Evolutionary conservation across 805 yeast species (phyloP), one percentile per base, ranked within the genome.

Genomic region (Candida tammaniensis): DNA sequence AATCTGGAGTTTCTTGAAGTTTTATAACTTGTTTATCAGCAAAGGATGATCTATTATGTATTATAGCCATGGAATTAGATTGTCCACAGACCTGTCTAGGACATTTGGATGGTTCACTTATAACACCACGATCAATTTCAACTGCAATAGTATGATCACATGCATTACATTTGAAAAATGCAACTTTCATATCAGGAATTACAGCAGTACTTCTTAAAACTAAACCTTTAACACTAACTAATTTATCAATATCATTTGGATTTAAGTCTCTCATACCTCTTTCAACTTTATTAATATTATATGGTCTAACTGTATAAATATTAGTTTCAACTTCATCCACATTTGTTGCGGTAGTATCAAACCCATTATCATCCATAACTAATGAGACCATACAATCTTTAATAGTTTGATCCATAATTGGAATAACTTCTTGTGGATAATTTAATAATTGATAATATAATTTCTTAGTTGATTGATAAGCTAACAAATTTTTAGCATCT

Each of bases 131-230:
- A 59, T 91, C 98, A 48, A 91, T 87, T 54, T 87, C 96, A 12
- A 89, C 95, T 0, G 84, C 85, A 28, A 82, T 76, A 0, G 96
- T 85, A 60, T 93, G 98, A 46, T 85, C 91, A 64, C 98, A 93
- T 14, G 93, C 95, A 40, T 79, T 83, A 64, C 98, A 93, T 62
- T 81, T 85, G 76, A 93, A 93, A 52, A 91, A 91, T 0, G 98
- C 97, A 30, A 84, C 87, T 55, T 88, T 89, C 98, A 93, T 93
- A 57, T 93, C 98, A 9, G 98, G 98, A 32, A 93, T 86, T 23
- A 93, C 79, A 9, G 97, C 78, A 6, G 96, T 86, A 5, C 95
- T 72, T 49, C 98, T 74, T 33, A 93, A 67, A 0, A 88, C 94
- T 27, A 93, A 70, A 14, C 98, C 98, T 61, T 91, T 93, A 36